Evolutionary conservation across 2,329 filamentous ascomycete genomes (phyloP), one percentile per base, ranked within the genome.

Genomic region (Didymella pomorum): DNA sequence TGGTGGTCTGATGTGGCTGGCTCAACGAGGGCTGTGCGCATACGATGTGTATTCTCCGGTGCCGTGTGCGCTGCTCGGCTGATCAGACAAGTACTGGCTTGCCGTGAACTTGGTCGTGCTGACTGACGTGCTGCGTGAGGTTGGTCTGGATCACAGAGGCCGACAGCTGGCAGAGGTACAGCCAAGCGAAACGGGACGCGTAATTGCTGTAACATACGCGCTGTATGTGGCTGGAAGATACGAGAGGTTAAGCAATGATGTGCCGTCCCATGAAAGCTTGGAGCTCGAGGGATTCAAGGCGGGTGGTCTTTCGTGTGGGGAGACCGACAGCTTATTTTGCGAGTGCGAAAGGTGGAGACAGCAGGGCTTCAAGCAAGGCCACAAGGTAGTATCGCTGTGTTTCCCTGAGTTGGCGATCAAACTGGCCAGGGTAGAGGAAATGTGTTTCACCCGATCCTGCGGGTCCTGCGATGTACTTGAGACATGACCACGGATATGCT

Each of bases 361-460:
- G 23, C 28, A 26, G 6, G 44, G 35, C 43, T 31, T 31, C 16
- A 23, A 48, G 25, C 9, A 48, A 35, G 35, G 26, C 28, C 11
- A 16, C 28, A 33, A 43, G 35, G 29, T 26, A 21, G 7, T 39
- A 18, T 41, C 23, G 11, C 44, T 33, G 20, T 48, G 44, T 48
- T 41, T 48, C 16, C 44, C 47, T 33, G 33, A 48, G 37, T 16
- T 48, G 43, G n/a, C 29, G 41, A 47, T 55, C 43, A 43, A 35
- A 45, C 53, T 20, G 18, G 18, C 31, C 25, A 14, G 53, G 53
- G 39, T 26, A 11, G 14, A 26, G 29, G 14, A 29, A 21, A 44
- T 51, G 45, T 39, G 53, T 56, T 56, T 56, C 46, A 56, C 21
- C 41, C 46, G 4, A 44, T 46, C 39, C 29, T 49, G 23, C 46